Conservation (phyloP, 31 red algal species). For the Asparagopsis taxiformis region DNA sequence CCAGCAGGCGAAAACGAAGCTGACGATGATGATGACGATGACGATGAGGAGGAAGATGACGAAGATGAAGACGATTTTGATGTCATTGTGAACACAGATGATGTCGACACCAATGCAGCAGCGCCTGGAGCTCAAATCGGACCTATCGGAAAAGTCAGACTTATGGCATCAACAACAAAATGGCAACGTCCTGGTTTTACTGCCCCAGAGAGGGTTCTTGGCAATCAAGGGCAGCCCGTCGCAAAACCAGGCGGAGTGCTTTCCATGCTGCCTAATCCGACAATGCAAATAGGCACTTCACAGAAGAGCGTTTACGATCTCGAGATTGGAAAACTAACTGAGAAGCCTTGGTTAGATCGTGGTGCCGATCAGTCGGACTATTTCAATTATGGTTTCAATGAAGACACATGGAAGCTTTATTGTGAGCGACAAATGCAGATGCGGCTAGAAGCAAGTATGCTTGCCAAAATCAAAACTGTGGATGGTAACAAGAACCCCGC, state of each 20-base stretch:
- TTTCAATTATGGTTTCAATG: slow-evolving; percentile 97
- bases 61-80: slow-evolving; percentile 65
- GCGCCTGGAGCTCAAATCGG: slow-evolving; percentile 11
- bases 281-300: slow-evolving; percentile 59
- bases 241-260: slow-evolving; percentile 52
- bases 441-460: slow-evolving; percentile 81
- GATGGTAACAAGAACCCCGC: slow-evolving; percentile 43
- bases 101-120: slow-evolving; percentile 17
- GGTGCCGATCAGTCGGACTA: slow-evolving; percentile 89
- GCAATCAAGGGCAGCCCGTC: slow-evolving; percentile 7
- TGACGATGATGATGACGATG: slow-evolving; percentile 24
- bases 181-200: slow-evolving; percentile 66
- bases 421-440: slow-evolving; percentile 93
- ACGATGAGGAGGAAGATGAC: slow-evolving; percentile 43
- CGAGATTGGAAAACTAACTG: slow-evolving; percentile 89
- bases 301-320: slow-evolving; percentile 92
- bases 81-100: slow-evolving; percentile 46
- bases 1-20: slow-evolving; percentile 12
- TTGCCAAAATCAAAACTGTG: slow-evolving; percentile 77
- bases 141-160: slow-evolving; percentile 44
- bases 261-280: slow-evolving; percentile 85
- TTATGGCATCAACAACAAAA: slow-evolving; percentile 44
- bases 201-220: slow-evolving; percentile 48
- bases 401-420: slow-evolving; percentile 96
- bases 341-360: slow-evolving; percentile 96